Conservation (phyloP, 768 basidiomycete species). For the Russula foetens region DNA sequence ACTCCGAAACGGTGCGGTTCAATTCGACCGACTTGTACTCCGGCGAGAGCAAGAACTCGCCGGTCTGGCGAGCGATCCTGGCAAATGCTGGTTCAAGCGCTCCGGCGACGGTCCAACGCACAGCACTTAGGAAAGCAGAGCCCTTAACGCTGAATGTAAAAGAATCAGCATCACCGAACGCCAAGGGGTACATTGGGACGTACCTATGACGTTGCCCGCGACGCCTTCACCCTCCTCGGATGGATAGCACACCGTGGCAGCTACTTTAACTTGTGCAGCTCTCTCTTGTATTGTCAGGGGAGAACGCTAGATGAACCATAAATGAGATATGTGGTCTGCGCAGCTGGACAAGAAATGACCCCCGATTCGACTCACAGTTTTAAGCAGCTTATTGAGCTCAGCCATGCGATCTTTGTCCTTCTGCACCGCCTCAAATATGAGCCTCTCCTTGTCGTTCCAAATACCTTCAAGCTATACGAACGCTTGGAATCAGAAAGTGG, state of each 20-base stretch:
- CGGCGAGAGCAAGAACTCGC: not conserved
- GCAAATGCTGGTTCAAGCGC: not conserved
- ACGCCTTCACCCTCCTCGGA: not conserved
- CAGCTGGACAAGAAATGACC: not conserved
- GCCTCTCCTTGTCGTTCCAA: not conserved
- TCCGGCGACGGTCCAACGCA: slow-evolving; percentile 3
- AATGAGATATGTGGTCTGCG: not conserved
- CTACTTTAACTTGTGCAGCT: not conserved
- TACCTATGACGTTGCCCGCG: not conserved
- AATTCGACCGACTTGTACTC: not conserved
- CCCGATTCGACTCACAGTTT: not conserved
- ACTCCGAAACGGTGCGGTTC: not conserved
- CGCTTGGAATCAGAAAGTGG: not conserved
- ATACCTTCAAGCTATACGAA: not conserved
- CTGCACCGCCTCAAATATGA: not conserved
- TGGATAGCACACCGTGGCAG: not conserved
- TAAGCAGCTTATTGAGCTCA: not conserved
- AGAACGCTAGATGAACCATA: not conserved
- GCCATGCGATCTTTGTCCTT: slow-evolving; percentile 10
- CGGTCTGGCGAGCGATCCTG: not conserved
- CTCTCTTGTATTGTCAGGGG: not conserved
- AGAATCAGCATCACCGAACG: not conserved
- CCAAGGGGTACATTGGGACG: not conserved
- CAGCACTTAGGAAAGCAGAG: not conserved
- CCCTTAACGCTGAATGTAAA: not conserved